Conservation (phyloP, 805 yeast species). For the Zygotorulaspora chibaensis region DNA sequence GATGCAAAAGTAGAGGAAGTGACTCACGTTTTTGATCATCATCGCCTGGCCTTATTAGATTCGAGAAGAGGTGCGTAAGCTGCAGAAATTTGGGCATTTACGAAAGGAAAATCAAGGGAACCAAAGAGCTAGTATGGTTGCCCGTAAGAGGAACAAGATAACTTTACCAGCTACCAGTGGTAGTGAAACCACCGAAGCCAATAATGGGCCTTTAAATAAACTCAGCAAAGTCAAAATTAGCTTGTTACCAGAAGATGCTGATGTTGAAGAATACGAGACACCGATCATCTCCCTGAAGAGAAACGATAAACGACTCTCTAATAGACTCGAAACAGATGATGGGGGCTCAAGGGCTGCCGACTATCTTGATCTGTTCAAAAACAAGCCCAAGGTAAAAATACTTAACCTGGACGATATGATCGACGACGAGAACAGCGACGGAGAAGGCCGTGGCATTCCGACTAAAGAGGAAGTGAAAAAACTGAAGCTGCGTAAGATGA, state of each 20-base stretch:
- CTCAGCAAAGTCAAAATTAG: slow-evolving; percentile 3
- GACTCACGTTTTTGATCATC: too few relatives aligned
- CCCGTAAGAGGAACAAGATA: slow-evolving; percentile 14
- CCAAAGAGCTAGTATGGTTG: not conserved
- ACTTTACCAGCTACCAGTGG: slow-evolving; percentile 3
- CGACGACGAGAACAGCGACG: slow-evolving; percentile 6
- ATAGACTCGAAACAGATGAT: not conserved
- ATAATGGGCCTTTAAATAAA: not conserved
- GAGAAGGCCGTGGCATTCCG: slow-evolving; percentile 3
- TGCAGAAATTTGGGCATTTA: too few relatives aligned
- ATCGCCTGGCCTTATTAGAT: too few relatives aligned
- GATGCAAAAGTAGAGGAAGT: too few relatives aligned
- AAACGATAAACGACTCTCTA: not conserved
- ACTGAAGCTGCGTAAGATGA: slow-evolving; percentile 10
- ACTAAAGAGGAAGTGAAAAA: slow-evolving; percentile 13
- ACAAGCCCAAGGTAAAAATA: slow-evolving; percentile 5
- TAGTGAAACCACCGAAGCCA: not conserved
- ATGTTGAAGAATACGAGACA: slow-evolving; percentile 7
- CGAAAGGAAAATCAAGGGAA: too few relatives aligned
- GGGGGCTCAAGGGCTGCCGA: not conserved
- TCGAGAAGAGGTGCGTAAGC: too few relatives aligned
- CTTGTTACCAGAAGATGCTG: slow-evolving; percentile 8
- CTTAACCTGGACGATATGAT: slow-evolving; percentile 23
- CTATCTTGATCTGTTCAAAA: slow-evolving; percentile 8
- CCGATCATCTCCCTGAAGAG: slow-evolving; percentile 4